phyloP scores from a whole-genome alignment of 441 rosid species.

The Aleurites moluccanus region DNA sequence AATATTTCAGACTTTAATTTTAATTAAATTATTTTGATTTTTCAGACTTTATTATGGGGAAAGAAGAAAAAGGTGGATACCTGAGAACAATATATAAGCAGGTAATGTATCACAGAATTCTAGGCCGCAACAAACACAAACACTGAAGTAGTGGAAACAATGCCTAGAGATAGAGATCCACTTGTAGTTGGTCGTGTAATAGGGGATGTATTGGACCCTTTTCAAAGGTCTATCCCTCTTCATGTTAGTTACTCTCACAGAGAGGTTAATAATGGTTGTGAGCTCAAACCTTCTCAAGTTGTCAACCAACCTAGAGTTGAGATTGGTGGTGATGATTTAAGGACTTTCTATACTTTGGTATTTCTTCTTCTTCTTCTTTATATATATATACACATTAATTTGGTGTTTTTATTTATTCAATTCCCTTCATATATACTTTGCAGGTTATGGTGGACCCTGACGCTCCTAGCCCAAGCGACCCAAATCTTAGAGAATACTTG shows the following conservation, averaged over 20 bases:
- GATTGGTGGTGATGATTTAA: slow-evolving; percentile 74
- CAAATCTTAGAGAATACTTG: slow-evolving; percentile 74
- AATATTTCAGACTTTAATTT: too few species aligned
- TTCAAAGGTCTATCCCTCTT: slow-evolving; percentile 51
- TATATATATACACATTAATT: too few species aligned
- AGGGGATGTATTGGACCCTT: slow-evolving; percentile 74
- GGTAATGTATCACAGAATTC: neutral
- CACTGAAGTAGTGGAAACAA: slow-evolving; percentile 12
- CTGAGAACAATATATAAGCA: neutral
- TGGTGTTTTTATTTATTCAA: neutral
- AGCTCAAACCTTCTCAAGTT: slow-evolving; percentile 73
- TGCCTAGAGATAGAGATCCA: slow-evolving; percentile 62
- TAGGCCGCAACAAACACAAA: too few species aligned
- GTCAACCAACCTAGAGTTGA: slow-evolving; percentile 68
- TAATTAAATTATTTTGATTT: too few species aligned
- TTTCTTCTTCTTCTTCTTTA: neutral
- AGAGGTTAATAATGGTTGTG: slow-evolving; percentile 70
- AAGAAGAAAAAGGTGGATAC: neutral
- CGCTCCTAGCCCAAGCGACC: slow-evolving; percentile 90
- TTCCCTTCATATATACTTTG: neutral
- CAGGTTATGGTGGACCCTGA: slow-evolving; percentile 97
- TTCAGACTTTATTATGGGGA: too few species aligned
- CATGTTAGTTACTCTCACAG: slow-evolving; percentile 42
- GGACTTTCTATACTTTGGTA: slow-evolving; percentile 84
- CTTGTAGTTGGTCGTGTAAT: slow-evolving; percentile 77